Evolutionary conservation across 192 early-diverging fungal species (phyloP).

Genomic region (Dimargaris cristalligena): DNA sequence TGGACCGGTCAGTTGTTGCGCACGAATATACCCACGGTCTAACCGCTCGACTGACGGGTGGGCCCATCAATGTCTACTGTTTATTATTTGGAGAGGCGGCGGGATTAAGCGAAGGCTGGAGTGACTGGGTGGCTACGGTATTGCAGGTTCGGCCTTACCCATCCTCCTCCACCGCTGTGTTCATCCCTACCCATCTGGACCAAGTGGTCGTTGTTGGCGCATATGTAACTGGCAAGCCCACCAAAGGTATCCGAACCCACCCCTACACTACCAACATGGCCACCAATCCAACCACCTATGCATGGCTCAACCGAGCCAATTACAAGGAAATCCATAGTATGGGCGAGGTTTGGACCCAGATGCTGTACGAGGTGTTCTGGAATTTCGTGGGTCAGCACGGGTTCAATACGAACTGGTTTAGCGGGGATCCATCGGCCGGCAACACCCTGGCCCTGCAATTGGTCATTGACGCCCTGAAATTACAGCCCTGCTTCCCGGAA

Average conservation of each 20-base stretch:
- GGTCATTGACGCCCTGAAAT: constrained; percentile 58
- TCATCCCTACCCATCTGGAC: constrained; percentile 19
- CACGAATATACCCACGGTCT: constrained; percentile 54
- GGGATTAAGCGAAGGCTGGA: constrained; percentile 54
- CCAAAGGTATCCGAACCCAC: constrained; percentile 36
- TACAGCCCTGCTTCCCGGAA: constrained; percentile 56
- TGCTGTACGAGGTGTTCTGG: constrained; percentile 37
- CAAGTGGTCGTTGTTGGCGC: constrained; percentile 23
- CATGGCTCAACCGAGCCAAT: constrained; percentile 17
- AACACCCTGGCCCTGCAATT: constrained; percentile 57
- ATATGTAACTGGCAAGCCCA: not conserved
- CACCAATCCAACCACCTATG: constrained; percentile 27
- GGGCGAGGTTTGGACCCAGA: constrained; percentile 31
- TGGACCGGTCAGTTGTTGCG: constrained; percentile 37
- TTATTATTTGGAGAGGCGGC: constrained; percentile 32
- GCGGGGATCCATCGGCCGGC: constrained; percentile 29
- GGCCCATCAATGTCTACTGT: constrained; percentile 41
- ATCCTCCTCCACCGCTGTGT: constrained; percentile 23
- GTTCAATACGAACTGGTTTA: constrained; percentile 19
- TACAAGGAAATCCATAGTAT: constrained; percentile 26
- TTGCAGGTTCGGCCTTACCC: constrained; percentile 17
- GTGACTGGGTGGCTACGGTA: constrained; percentile 32
- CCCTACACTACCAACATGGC: constrained; percentile 38
- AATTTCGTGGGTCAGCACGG: constrained; percentile 26
- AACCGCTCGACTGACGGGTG: constrained; percentile 46